Conservation (phyloP, 2,329 filamentous ascomycete species). For the Pyrenochaeta sp. region DNA sequence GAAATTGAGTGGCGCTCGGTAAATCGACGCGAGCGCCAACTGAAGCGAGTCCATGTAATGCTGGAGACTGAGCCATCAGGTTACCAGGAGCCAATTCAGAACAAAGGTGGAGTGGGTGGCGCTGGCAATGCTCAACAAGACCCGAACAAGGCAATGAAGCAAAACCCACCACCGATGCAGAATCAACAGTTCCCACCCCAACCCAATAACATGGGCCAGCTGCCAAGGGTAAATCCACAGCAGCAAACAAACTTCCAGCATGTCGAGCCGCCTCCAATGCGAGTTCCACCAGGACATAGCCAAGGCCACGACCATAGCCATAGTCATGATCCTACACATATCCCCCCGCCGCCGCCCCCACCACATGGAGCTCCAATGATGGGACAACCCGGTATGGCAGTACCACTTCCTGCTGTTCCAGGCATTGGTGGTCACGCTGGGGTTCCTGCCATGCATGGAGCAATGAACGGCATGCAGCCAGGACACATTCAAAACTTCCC, state of each 20-base stretch:
- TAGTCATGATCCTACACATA: conserved; percentile 5
- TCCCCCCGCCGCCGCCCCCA: conserved; percentile 18
- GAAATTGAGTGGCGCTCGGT: conserved; percentile 30
- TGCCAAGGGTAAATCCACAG: conserved; percentile 9
- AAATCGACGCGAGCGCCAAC: conserved; percentile 17
- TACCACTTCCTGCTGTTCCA: conserved; percentile 8
- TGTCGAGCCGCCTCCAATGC: conserved; percentile 6
- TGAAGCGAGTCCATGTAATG: conserved; percentile 36
- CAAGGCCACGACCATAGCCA: conserved; percentile 4
- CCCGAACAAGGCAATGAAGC: conserved; percentile 10
- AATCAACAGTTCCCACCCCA: conserved; percentile 9
- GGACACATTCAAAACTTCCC: conserved; percentile 7
- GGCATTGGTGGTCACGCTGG: no score
- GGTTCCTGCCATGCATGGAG: conserved; percentile 9
- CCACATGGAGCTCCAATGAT: background rate
- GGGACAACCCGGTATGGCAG: conserved; percentile 1
- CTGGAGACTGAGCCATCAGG: conserved; percentile 36
- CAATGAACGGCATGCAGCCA: conserved; percentile 10
- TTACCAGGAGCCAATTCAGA: conserved; percentile 11
- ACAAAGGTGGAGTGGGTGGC: conserved; percentile 2
- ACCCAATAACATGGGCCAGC: conserved; percentile 10
- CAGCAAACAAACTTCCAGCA: conserved; percentile 11
- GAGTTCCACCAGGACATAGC: conserved; percentile 4
- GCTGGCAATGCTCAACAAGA: conserved; percentile 6
- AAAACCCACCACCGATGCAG: conserved; percentile 5